A percentile compares a stretch with the other conserved stretches of the same genome.
Evolutionary conservation across 306 rosid species (phyloP).

Genomic region (Notholithocarpus densiflorus): DNA sequence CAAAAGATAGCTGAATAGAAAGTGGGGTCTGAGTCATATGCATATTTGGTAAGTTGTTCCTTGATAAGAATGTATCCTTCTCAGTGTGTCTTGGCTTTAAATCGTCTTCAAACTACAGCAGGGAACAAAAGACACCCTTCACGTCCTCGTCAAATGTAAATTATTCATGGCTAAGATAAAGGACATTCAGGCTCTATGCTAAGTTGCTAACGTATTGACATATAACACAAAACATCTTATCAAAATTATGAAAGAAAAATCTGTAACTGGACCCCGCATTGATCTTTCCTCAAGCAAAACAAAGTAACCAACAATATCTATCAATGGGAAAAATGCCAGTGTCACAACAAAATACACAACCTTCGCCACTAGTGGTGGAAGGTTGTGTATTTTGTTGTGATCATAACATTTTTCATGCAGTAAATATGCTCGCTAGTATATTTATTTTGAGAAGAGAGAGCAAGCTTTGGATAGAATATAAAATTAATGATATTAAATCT

Average conservation of each 20-base stretch:
- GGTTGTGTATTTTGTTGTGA: too few relatives aligned
- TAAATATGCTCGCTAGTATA: background rate
- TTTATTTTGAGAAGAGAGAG: background rate
- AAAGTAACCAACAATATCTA: too few relatives aligned
- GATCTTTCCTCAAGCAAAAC: background rate
- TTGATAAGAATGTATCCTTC: background rate
- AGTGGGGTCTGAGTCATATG: conserved; percentile 1
- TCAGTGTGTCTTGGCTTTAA: background rate
- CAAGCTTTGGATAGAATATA: background rate
- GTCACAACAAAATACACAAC: too few relatives aligned
- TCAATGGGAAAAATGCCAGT: too few relatives aligned
- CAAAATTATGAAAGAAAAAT: background rate
- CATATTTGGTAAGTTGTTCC: background rate
- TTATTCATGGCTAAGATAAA: background rate
- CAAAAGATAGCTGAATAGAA: background rate
- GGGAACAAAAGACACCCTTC: background rate
- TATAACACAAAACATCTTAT: background rate
- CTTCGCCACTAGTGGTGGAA: too few relatives aligned
- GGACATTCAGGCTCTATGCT: background rate
- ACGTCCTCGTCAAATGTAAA: background rate
- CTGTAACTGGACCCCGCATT: background rate
- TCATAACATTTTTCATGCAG: background rate
- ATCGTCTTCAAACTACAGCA: background rate
- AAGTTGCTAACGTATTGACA: background rate
- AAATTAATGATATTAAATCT: background rate